phyloP scores from a whole-genome alignment of 805 yeast genomes.

The Wickerhamomyces alni region DNA sequence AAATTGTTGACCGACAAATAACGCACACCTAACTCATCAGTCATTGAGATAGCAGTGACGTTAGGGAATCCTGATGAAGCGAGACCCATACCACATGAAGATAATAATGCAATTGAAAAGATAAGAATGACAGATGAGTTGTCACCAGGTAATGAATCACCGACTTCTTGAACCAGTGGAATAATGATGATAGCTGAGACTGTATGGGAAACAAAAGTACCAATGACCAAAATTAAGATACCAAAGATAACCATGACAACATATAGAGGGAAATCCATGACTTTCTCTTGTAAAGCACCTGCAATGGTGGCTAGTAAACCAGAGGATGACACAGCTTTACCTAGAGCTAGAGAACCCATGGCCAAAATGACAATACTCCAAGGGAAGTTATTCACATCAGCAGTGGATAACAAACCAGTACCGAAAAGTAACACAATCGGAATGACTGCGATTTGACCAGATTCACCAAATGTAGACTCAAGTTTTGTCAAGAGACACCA shows the following conservation, averaged over 20 bases:
- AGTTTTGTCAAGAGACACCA: constrained; percentile 87
- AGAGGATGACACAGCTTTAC: constrained; percentile 89
- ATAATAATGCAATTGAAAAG: constrained; percentile 50
- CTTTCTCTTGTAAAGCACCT: constrained; percentile 51
- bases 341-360: constrained; percentile 95
- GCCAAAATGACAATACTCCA: constrained; percentile 96
- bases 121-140: constrained; percentile 53
- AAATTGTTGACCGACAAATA: constrained; percentile 78
- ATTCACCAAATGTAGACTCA: constrained; percentile 73
- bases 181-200: constrained; percentile 92
- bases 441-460: constrained; percentile 85
- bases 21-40: constrained; percentile 86
- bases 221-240: constrained; percentile 71
- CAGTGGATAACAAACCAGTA: constrained; percentile 73
- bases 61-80: constrained; percentile 99
- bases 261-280: constrained; percentile 56
- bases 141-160: constrained; percentile 59
- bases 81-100: constrained; percentile 94
- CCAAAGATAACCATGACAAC: constrained; percentile 81
- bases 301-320: constrained; percentile 84
- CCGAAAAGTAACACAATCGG: constrained; percentile 89
- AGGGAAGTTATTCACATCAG: constrained; percentile 89
- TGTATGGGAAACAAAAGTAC: constrained; percentile 94
- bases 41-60: constrained; percentile 92
- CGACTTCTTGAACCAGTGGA: constrained; percentile 87